Evolutionary conservation across 2,329 filamentous ascomycete species (phyloP).

Genomic region (Colletotrichum neosansevieriae): DNA sequence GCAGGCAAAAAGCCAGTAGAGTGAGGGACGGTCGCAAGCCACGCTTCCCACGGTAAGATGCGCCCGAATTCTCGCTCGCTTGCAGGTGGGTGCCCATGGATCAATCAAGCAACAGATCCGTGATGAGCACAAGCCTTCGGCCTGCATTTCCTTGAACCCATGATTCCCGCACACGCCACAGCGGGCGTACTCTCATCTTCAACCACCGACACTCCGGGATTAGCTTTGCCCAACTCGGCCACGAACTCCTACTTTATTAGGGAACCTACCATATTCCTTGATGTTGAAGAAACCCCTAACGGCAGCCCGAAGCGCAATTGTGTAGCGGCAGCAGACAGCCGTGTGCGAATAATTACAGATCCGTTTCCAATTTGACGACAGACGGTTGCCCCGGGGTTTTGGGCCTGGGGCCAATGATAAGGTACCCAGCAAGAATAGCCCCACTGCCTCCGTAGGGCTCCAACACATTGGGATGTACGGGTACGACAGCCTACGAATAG

Average conservation of each 20-base stretch:
- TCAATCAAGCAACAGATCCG: conserved; percentile 40
- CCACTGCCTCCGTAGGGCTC: conserved; percentile 19
- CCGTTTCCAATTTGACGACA: neutral
- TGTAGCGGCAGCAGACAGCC: conserved; percentile 10
- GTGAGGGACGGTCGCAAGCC: conserved; percentile 21
- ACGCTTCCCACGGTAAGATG: conserved; percentile 19
- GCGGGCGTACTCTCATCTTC: neutral
- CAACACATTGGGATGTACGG: conserved; percentile 23
- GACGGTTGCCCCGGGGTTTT: neutral
- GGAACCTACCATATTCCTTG: neutral
- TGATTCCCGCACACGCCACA: neutral
- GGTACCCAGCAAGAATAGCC: neutral
- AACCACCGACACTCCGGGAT: conserved; percentile 21
- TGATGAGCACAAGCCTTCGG: conserved; percentile 28
- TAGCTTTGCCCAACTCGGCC: conserved; percentile 24
- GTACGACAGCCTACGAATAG: conserved; percentile 29
- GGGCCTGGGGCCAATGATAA: conserved; percentile 15
- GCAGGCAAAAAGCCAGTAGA: conserved; percentile 23
- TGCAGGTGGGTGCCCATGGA: conserved; percentile 21
- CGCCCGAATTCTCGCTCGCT: conserved; percentile 37
- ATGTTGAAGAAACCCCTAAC: conserved; percentile 1
- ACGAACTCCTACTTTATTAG: conserved; percentile 9
- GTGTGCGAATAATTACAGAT: neutral
- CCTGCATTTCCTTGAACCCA: conserved; percentile 16
- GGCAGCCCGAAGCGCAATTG: conserved; percentile 30